Evolutionary conservation across 352 stramenopile genomes (phyloP).

Genomic region (Phytophthora quininea): DNA sequence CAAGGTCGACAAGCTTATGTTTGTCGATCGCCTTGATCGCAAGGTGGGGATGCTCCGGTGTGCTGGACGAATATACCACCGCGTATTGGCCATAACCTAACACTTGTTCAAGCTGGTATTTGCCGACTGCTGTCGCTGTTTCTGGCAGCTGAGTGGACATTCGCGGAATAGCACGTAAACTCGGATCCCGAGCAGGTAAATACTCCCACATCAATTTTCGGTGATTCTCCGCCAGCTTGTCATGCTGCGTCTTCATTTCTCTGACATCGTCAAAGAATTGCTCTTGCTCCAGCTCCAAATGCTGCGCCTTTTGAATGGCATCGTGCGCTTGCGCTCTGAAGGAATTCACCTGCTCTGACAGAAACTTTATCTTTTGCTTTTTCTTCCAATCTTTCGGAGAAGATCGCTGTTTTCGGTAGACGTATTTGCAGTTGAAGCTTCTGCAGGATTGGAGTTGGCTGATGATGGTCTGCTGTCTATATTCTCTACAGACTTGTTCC

Average conservation of each 20-base stretch:
- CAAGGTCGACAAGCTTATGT: conserved; percentile 74
- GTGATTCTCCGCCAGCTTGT: conserved; percentile 65
- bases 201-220: conserved; percentile 84
- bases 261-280: conserved; percentile 81
- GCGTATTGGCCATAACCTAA: conserved; percentile 89
- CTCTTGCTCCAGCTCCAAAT: conserved; percentile 86
- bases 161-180: conserved; percentile 60
- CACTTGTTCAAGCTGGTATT: conserved; percentile 71
- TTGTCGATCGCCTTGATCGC: conserved; percentile 90
- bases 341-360: conserved; percentile 42
- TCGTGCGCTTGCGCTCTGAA: conserved; percentile 51
- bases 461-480: not conserved
- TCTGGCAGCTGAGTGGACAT: conserved; percentile 55
- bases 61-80: conserved; percentile 62
- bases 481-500: not conserved
- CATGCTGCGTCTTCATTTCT: conserved; percentile 77
- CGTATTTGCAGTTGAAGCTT: not conserved
- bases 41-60: conserved; percentile 31
- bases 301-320: conserved; percentile 65
- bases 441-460: not conserved
- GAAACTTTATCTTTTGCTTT: conserved; percentile 61
- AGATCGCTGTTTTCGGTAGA: conserved; percentile 16
- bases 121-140: conserved; percentile 53
- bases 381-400: conserved; percentile 34
- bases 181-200: conserved; percentile 54